Evolutionary conservation across 2,329 filamentous ascomycete species (phyloP), one percentile per base, ranked within the genome.

Genomic region (Aspergillus niger): DNA sequence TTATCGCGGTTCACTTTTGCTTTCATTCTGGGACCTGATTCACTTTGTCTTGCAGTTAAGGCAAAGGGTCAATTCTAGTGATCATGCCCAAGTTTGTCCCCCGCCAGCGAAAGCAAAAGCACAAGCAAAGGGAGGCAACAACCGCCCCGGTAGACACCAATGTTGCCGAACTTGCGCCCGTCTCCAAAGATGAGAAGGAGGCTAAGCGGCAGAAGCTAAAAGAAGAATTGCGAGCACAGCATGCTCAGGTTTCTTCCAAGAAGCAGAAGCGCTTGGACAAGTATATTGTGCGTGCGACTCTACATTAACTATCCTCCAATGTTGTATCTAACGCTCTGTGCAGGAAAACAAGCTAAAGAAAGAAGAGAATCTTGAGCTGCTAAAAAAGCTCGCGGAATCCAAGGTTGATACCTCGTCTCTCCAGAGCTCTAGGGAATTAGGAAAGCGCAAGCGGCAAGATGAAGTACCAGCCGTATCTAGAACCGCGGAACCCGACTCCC

Each of bases 331-430:
- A 71, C 62, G 43, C n/a, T 20, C 17, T 44, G 8, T 44, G 30
- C 69, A 85, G 83, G 93, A 98, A 70, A 95, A 85, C 60, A 99
- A 99, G 82, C 81, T 99, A 49, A 91, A 89, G 76, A 97, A 96
- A 76, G 95, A 99, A 72, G 94, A 98, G 76, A 96, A 91, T 70
- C 83, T 91, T 28, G 90, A 88, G 59, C 81, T 99, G 30, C 83
- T 98, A 68, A 90, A 91, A 72, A 93, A 95, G 73, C 83, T 99
- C 26, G 91, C 91, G 17, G 83, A 86, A 62, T 84, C 86, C 57
- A 92, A 90, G 71, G 85, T 95, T 66, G 93, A 98, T 73, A 96
- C 91, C 1, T 91, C 85, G 63, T 80, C 92, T 20, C 89, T 96
- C 63, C 83, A 87, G 60, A 97, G 92, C 74, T 91, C 89, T 55